These are phyloP conservation scores for Trichoderma sp. DNA, from an alignment of 2,329 filamentous ascomycete species.

Conservation along the genomic window DNA sequence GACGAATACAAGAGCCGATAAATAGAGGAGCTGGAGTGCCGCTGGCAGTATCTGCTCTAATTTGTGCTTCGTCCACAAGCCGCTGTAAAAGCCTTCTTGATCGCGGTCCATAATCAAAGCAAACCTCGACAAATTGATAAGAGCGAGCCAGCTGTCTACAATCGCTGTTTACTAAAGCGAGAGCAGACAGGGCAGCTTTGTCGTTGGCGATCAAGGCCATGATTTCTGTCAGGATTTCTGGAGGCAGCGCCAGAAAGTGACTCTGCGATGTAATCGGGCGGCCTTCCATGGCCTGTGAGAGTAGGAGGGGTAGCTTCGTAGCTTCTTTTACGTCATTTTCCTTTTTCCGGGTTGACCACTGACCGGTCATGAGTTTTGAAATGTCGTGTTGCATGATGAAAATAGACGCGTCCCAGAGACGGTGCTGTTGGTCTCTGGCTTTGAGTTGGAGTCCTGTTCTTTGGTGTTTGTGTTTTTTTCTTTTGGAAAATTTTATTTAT, in stretches of 20 bases:
- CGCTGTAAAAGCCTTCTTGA: not conserved
- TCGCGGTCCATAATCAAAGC: slow-evolving; percentile 21
- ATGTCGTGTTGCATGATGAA: not conserved
- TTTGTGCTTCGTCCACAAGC: not conserved
- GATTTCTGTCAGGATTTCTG: slow-evolving; percentile 21
- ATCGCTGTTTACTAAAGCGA: slow-evolving; percentile 27
- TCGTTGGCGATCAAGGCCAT: slow-evolving; percentile 22
- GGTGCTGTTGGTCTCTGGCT: not conserved
- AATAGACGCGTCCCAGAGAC: not conserved
- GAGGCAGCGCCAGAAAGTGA: slow-evolving; percentile 16
- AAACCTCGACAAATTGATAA: slow-evolving; percentile 23
- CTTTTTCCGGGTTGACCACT: not conserved
- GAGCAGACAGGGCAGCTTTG: slow-evolving; percentile 19
- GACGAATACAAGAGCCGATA: not conserved
- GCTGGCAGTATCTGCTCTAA: not conserved
- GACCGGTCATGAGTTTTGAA: not conserved
- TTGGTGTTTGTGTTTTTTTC: not conserved
- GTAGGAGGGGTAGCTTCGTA: slow-evolving; percentile 9
- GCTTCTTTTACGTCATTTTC: not conserved
- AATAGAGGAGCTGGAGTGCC: not conserved
- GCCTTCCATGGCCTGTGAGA: slow-evolving; percentile 14
- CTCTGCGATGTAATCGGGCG: not conserved
- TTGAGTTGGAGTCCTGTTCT: not conserved
- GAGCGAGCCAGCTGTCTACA: slow-evolving; percentile 23
- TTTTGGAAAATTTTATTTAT: not conserved